Evolutionary conservation across 257 asterid species (phyloP), one percentile per base, ranked within the genome.

Genomic region (Solanum pimpinellifolium): DNA sequence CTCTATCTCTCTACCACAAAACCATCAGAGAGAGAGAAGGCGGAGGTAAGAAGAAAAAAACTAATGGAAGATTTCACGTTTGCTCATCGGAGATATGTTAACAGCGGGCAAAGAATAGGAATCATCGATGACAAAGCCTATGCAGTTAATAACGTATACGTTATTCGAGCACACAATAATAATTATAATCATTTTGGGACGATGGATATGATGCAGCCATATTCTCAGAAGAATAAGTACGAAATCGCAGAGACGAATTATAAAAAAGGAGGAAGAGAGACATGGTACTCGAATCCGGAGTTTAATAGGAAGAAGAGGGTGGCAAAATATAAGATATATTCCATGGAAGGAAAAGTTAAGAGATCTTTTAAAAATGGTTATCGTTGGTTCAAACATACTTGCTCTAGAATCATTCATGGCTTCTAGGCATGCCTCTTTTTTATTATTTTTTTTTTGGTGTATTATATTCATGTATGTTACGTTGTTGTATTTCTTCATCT

Each of bases 291-390:
- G 4, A 66, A 86, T 18, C 92, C 89, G 5, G 97, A 96, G 91
- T 11, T 93, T 29, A 92, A 92, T 47, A 91, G 97, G 39, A 92
- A 87, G 85, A 96, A 88, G 85, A 93, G 99, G 87, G 88, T 94
- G 7, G 92, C 93, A 37, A 91, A 88, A 80, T 96, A 96, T 88
- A 95, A 94, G 59, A 41, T 91, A 62, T 96, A 94, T 86, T 88
- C 98, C 5, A 88, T 92, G 11, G 98, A 96, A 90, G 95, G 97
- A 29, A 92, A 95, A 88, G 87, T 94, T 39, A 96, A 95, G 92
- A 87, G 77, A 33, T 91, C 93, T 29, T 87, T 90, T 68, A 90
- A 89, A 78, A 91, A 91, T 21, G 91, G 98, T 4, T 23, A 92
- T 15, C 90, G 95, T 88, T 95, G 96, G 98, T 66, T 96, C 87